Evolutionary conservation across 2,329 filamentous ascomycete species (phyloP).

Genomic region (Alternaria gansuensis): DNA sequence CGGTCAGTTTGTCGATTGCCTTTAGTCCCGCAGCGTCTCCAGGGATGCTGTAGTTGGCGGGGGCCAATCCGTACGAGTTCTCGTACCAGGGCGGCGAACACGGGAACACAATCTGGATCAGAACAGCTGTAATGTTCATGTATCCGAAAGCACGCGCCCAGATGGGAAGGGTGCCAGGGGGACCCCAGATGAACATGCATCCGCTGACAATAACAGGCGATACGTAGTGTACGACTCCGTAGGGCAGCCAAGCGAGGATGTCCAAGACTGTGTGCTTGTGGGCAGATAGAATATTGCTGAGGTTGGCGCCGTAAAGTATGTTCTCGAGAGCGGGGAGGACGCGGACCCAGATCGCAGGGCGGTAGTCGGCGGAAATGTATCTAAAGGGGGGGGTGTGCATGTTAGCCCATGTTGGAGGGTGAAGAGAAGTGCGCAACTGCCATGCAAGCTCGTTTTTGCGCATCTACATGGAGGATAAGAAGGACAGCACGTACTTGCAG

Average conservation of each 20-base stretch:
- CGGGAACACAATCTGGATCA: constrained; percentile 88
- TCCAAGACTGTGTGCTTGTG: constrained; percentile 86
- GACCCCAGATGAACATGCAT: constrained; percentile 86
- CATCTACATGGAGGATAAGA: neutral
- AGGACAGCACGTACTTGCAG: constrained; percentile 75
- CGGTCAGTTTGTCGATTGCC: constrained; percentile 87
- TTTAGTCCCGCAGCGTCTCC: constrained; percentile 90
- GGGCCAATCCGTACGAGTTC: constrained; percentile 87
- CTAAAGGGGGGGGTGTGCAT: constrained; percentile 56
- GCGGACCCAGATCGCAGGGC: constrained; percentile 94
- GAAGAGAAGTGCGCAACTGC: too few relatives aligned
- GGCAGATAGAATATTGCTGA: constrained; percentile 93
- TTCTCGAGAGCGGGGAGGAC: constrained; percentile 94
- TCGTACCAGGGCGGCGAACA: constrained; percentile 98
- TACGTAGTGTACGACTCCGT: constrained; percentile 89
- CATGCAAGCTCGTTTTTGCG: too few relatives aligned
- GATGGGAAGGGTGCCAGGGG: constrained; percentile 83
- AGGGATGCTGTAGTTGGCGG: constrained; percentile 89
- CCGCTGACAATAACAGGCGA: constrained; percentile 80
- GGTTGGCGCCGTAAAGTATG: constrained; percentile 92
- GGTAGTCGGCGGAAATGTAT: constrained; percentile 87
- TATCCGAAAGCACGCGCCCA: constrained; percentile 91
- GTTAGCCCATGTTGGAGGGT: constrained; percentile 26
- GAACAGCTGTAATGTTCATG: constrained; percentile 87
- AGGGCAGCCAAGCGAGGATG: constrained; percentile 90